Evolutionary conservation across 75 land plant species (phyloP), one percentile per base, ranked within the genome.

Genomic region (Isoetes taiwanensis): DNA sequence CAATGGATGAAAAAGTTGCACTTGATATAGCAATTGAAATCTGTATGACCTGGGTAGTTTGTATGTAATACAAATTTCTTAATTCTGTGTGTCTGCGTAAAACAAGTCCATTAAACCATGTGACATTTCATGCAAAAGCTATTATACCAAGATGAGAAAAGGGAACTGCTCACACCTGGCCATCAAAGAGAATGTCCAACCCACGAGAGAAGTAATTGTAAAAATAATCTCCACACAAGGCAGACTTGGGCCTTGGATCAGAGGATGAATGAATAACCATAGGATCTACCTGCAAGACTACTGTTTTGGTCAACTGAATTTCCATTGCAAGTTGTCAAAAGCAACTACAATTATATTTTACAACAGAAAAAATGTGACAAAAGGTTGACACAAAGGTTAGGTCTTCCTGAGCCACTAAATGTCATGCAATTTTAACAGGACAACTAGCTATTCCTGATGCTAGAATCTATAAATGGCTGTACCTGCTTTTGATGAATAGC

Each of bases 401-500:
- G n/a, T n/a, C n/a, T n/a, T n/a, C n/a, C n/a, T n/a, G n/a, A 34
- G 11, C 19, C 21, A 12, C 21, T 9, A 21, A 32, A 31, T 31
- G 17, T 21, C 30, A 55, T 32, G 20, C 26, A 11, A 31, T 10
- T 32, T 26, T 55, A 55, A 17, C 16, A 21, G n/a, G 30, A 5
- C 30, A n/a, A 52, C 28, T 55, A n/a, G 19, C 59, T 19, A 53
- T 28, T 57, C 32, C 8, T 12, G 5, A 53, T n/a, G n/a, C 61
- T 24, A n/a, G 32, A 16, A 30, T 5, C 17, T 3, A 30, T 39
- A 59, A 32, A 1, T n/a, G 23, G 3, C 21, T 34, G 12, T 67
- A 85, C 97, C 80, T 90, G 93, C 59, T 90, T 90, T 62, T 82
- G 94, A 73, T 90, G 86, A 19, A 90, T 82, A 32, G 86, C 97